Conservation (phyloP, 208 protist genomes). For the Crithidia acanthocephali region DNA sequence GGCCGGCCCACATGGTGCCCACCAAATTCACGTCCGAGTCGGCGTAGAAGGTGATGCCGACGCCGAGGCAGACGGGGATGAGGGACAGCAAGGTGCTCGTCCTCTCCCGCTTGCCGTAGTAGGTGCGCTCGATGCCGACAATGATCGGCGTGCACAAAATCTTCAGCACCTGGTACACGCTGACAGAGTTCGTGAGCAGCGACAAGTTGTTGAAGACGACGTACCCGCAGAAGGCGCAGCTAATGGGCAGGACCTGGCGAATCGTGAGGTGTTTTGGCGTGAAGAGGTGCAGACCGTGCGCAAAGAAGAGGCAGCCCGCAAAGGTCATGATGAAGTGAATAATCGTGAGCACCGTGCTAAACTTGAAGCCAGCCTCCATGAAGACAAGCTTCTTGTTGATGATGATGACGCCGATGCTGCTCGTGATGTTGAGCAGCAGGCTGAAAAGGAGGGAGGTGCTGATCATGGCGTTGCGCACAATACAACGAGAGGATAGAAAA, state of each 20-base stretch:
- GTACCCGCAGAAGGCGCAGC: conserved; percentile 81
- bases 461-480: conserved; percentile 8
- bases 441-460: conserved; percentile 32
- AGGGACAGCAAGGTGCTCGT: conserved; percentile 58
- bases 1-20: conserved; percentile 62
- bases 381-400: conserved; percentile 78
- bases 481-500: conserved; percentile 1
- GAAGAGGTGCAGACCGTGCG: conserved; percentile 38
- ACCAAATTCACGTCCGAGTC: conserved; percentile 66
- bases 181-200: conserved; percentile 81
- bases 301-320: conserved; percentile 62
- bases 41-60: conserved; percentile 67
- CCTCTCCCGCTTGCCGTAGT: conserved; percentile 58
- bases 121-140: conserved; percentile 58
- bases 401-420: conserved; percentile 77
- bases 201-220: conserved; percentile 91
- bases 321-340: conserved; percentile 80
- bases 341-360: conserved; percentile 69
- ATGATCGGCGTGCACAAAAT: conserved; percentile 87
- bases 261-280: conserved; percentile 44
- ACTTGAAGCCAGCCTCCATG: conserved; percentile 58
- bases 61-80: conserved; percentile 77
- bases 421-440: conserved; percentile 69
- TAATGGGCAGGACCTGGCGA: conserved; percentile 59
- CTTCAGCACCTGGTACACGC: conserved; percentile 88